Conservation (phyloP, 768 basidiomycete species). For the Suillus discolor region DNA sequence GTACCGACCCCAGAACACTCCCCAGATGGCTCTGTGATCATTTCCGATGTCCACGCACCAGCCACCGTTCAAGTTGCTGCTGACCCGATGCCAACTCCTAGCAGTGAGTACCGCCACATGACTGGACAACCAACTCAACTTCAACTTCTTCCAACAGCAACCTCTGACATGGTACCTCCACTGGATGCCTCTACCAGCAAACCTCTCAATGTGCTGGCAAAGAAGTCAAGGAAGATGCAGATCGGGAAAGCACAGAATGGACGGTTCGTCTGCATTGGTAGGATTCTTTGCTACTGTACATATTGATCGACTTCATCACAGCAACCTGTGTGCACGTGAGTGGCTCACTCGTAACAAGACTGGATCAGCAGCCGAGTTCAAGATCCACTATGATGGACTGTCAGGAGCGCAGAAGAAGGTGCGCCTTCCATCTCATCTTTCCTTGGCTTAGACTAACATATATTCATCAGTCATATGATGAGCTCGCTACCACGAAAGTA, state of each 20-base stretch:
- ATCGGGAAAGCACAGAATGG: not conserved
- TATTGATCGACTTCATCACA: not conserved
- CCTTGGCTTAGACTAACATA: not conserved
- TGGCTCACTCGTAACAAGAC: not conserved
- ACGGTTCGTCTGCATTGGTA: not conserved
- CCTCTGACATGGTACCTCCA: not conserved
- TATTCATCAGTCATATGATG: no score
- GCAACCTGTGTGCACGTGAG: not conserved
- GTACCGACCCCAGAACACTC: not conserved
- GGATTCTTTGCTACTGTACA: not conserved
- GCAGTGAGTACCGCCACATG: not conserved
- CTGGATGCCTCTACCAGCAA: not conserved
- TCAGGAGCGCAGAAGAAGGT: not conserved
- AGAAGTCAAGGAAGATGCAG: constrained; percentile 5
- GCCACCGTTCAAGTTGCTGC: not conserved
- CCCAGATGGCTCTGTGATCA: not conserved
- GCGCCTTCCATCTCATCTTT: not conserved
- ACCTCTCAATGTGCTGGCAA: not conserved
- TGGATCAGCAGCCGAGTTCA: not conserved
- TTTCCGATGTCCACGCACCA: not conserved
- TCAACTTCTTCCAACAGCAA: not conserved
- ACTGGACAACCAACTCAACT: not conserved
- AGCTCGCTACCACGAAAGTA: no score
- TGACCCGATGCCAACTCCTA: not conserved
- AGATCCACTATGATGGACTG: not conserved